Evolutionary conservation across 495 filamentous ascomycete species (phyloP).

Genomic region (Amorphotheca resinae): DNA sequence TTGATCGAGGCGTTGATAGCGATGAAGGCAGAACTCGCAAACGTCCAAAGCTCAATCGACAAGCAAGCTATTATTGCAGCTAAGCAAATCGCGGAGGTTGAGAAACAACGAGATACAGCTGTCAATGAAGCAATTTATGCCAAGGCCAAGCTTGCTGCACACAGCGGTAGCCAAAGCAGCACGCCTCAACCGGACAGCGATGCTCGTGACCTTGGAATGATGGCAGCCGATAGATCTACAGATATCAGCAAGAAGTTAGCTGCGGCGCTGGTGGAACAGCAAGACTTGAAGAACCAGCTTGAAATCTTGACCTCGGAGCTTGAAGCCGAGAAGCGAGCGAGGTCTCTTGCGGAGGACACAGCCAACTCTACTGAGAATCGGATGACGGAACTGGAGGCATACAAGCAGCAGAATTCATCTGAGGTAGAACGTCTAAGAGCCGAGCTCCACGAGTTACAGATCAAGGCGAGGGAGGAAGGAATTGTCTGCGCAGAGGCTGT

Average conservation of each 20-base stretch:
- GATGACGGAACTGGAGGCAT: slow-evolving; percentile 68
- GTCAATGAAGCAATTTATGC: slow-evolving; percentile 89
- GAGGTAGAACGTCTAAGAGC: slow-evolving; percentile 77
- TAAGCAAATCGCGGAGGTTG: slow-evolving; percentile 80
- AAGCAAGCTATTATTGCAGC: slow-evolving; percentile 73
- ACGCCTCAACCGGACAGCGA: slow-evolving; percentile 56
- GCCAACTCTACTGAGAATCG: slow-evolving; percentile 70
- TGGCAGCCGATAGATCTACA: slow-evolving; percentile 47
- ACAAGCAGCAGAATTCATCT: slow-evolving; percentile 63
- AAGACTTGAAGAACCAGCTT: slow-evolving; percentile 58
- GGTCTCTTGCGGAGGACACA: slow-evolving; percentile 80
- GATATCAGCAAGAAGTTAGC: slow-evolving; percentile 80
- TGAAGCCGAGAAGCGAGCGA: slow-evolving; percentile 63
- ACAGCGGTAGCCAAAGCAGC: slow-evolving; percentile 55
- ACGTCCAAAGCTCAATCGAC: slow-evolving; percentile 77
- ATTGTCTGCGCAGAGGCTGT: slow-evolving; percentile 63
- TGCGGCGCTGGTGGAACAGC: slow-evolving; percentile 60
- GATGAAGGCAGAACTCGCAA: slow-evolving; percentile 73
- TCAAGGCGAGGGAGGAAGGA: slow-evolving; percentile 64
- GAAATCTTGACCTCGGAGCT: slow-evolving; percentile 57
- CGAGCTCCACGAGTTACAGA: slow-evolving; percentile 68
- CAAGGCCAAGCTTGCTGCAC: slow-evolving; percentile 81
- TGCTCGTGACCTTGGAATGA: slow-evolving; percentile 43
- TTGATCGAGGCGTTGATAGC: slow-evolving; percentile 85
- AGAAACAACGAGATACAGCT: slow-evolving; percentile 84